Percentiles rank a stretch among this genome's conserved stretches.
phyloP scores from a whole-genome alignment of 2,329 filamentous ascomycete genomes.

The Pseudovirgaria hyperparasitica region DNA sequence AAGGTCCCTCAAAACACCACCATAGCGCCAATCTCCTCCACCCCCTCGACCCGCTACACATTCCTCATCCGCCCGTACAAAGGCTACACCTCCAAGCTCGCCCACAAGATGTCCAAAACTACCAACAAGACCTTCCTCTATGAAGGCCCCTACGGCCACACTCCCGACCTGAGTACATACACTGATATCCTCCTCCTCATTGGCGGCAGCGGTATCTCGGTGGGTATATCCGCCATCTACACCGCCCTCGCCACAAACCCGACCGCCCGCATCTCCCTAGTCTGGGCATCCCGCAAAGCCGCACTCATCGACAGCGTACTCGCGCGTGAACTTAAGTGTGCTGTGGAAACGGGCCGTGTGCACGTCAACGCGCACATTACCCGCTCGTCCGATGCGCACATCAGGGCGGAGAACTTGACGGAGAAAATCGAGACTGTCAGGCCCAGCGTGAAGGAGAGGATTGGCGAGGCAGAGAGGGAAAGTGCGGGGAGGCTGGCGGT shows the following conservation, averaged over 20 bases:
- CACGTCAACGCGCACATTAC: constrained; percentile 16
- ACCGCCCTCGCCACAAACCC: constrained; percentile 9
- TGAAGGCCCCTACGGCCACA: constrained; percentile 38
- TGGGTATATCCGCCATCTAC: constrained; percentile 17
- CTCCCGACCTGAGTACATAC: constrained; percentile 28
- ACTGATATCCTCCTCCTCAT: constrained; percentile 23
- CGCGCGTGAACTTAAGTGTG: constrained; percentile 9
- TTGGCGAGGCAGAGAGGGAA: constrained; percentile 20
- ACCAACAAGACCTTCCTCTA: constrained; percentile 25
- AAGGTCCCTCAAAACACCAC: background rate
- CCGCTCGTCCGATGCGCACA: constrained; percentile 11
- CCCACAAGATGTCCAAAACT: constrained; percentile 19
- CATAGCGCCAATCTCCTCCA: too few relatives aligned
- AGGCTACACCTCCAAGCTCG: constrained; percentile 37
- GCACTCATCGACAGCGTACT: constrained; percentile 15
- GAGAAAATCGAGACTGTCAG: constrained; percentile 20
- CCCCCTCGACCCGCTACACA: constrained; percentile 15
- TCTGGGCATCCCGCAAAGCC: constrained; percentile 21
- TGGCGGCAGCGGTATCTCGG: constrained; percentile 23
- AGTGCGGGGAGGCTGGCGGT: constrained; percentile 21
- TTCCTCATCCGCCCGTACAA: constrained; percentile 40
- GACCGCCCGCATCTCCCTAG: constrained; percentile 12
- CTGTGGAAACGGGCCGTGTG: constrained; percentile 15
- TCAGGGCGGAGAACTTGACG: constrained; percentile 1
- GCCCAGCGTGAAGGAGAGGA: constrained; percentile 23